Conservation (phyloP, 768 basidiomycete species). For the Hebeloma cylindrosporum region DNA sequence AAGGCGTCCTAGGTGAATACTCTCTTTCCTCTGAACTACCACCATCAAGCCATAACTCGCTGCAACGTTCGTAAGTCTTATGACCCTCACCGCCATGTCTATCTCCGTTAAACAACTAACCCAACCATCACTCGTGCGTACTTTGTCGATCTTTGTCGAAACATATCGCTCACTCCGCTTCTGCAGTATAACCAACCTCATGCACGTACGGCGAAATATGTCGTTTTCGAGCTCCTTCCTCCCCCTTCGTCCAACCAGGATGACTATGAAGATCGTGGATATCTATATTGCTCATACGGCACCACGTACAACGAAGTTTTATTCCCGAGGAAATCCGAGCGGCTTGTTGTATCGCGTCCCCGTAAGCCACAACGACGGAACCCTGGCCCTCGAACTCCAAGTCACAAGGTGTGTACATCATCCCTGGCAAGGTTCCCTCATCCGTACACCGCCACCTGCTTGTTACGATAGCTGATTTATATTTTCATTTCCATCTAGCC, state of each 20-base stretch:
- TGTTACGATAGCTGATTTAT: neutral
- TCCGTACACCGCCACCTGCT: too few species aligned
- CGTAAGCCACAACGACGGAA: slow-evolving; percentile 1
- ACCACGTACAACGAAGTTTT: slow-evolving; percentile 1
- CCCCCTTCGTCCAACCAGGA: neutral
- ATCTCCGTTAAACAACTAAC: neutral
- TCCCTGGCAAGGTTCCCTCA: too few species aligned
- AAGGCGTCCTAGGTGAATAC: too few species aligned
- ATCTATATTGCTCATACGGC: slow-evolving; percentile 2
- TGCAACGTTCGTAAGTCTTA: too few species aligned
- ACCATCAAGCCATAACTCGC: neutral
- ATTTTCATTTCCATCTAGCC: neutral
- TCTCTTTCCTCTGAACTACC: too few species aligned
- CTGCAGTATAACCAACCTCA: too few species aligned
- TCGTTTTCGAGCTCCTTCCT: slow-evolving; percentile 5
- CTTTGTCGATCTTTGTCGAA: too few species aligned
- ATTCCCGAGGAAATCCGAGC: neutral
- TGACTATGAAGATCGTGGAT: neutral
- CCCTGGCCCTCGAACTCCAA: too few species aligned
- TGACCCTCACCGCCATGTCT: neutral
- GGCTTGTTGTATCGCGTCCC: slow-evolving; percentile 6
- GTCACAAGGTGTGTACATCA: too few species aligned
- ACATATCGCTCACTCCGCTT: too few species aligned
- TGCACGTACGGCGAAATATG: too few species aligned
- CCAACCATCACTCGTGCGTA: neutral